Base-by-base conservation (phyloP, 805 yeast species). In the Lipomyces starkeyi region DNA sequence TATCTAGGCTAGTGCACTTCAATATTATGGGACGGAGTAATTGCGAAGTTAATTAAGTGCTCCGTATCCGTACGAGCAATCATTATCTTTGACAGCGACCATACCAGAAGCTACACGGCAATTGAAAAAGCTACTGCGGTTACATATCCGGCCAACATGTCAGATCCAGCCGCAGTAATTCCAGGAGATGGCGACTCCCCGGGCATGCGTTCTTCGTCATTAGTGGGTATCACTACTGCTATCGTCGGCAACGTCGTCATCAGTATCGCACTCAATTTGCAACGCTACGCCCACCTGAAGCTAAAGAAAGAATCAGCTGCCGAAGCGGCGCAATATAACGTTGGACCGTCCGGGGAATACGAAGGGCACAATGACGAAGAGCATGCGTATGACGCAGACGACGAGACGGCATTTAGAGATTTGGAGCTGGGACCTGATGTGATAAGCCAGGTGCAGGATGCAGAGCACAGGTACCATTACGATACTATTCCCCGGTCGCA, bases 221-320 rank as follows among this genome's bases (percentile, higher is more conserved):
- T 72, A 32, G 69, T 77, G 5, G 83, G 83, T 2, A 76, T 80
- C 37, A 63, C 71, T 11, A 75, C 78, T 20, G 80, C 83, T 11
- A 75, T 80, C 22, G 47, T 75, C 1, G 84, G 83, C 52, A 82
- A 82, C 64, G 66, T 82, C 32, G 67, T 80, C 14, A 78, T 82
- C 40, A 74, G 76, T n/a, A 67, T 81, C 7, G 82, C 84, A 2
- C 73, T 82, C 6, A 81, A 81, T 61, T 67, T 82, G 22, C 84
- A 82, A 61, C 77, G 81, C 34, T 76, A 79, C 66, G 82, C 84
- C 7, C 83, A 81, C 58, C 68, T 73, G 25, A 71, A 74, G 54
- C 73, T 81, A 7, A 74, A 74, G 62, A 61, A 65, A 54, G 64
- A 59, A 32, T 49, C 35, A 11, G 68, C 43, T n/a, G 32, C 6